phyloP scores from a whole-genome alignment of 176 grass and related monocot species.

The Themeda triandra region DNA sequence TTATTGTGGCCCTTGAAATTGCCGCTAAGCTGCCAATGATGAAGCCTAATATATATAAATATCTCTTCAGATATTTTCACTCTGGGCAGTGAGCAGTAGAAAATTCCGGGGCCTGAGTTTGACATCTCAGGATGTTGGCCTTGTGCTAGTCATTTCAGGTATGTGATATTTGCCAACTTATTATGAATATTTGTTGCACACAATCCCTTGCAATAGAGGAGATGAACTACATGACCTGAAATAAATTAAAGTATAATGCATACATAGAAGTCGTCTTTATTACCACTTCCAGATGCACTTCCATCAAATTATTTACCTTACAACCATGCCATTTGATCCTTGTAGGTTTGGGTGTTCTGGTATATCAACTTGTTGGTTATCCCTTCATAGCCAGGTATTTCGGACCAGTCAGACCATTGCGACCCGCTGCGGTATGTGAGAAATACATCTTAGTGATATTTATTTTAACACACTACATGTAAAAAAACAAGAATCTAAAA shows the following conservation, averaged over 20 bases:
- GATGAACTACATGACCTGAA: background rate
- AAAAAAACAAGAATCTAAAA: background rate
- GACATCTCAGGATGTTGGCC: slow-evolving; percentile 66
- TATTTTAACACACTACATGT: background rate
- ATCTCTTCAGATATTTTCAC: slow-evolving; percentile 61
- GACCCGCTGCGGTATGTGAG: slow-evolving; percentile 39
- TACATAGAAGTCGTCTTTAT: background rate
- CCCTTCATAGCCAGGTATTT: slow-evolving; percentile 38
- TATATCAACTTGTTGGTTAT: slow-evolving; percentile 49
- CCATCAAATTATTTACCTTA: background rate
- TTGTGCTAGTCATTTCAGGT: slow-evolving; percentile 58
- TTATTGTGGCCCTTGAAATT: background rate
- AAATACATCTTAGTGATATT: background rate
- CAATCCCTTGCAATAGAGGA: background rate
- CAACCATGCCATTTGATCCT: background rate
- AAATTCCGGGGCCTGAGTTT: no score
- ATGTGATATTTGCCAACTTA: slow-evolving; percentile 4
- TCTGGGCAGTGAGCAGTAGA: no score
- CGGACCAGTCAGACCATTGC: slow-evolving; percentile 43
- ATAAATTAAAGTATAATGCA: background rate
- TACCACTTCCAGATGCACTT: background rate
- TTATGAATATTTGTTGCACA: background rate
- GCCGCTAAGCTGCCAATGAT: background rate
- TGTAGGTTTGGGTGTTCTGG: slow-evolving; percentile 51
- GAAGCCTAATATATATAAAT: slow-evolving; percentile 13